Base-by-base conservation (phyloP, 169 alveolate species). In the Pseudocohnilembus persalinus region DNA sequence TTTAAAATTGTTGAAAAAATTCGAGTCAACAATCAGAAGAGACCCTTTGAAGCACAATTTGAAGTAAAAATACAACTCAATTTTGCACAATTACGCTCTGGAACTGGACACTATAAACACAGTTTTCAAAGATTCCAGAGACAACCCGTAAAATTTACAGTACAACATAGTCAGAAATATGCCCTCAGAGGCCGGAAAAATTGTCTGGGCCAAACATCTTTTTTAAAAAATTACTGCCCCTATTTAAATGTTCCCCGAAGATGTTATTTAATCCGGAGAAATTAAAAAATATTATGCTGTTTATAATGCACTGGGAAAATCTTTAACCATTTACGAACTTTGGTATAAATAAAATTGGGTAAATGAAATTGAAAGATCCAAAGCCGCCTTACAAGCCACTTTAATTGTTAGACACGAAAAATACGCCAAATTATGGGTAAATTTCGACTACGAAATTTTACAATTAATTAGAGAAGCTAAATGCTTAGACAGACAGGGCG, bases 171-270 rank as follows among this genome's bases (percentile, higher is more conserved):
- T 96, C 84, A 95, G 99, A 88, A 97, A 97, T 93, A 91, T 98
- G 95, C 99, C 99, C 26, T 97, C 98, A 34, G 97, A 97, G 29
- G 97, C 99, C 68, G 99, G 98, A 29, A 95, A 96, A 92, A 98
- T 98, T 90, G 94, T 96, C 64, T 98, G 99, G 99, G 97, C 98
- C 83, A 89, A 97, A 83, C 98, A 98, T 77, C 93, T 98, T 76
- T 96, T 97, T 90, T 93, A 96, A 88, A 92, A 97, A 83, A 96
- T 97, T 75, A 93, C 97, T 83, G 98, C 96, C 29, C 98, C 98
- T 26, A 98, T 98, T 94, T 96, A 94, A 74, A 94, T 91, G 88
- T 96, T 97, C 94, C 98, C 97, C 83, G 94, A 93, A 76, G 90
- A 94, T 35, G 89, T 92, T 6, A 94, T 93, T 24, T 84, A 90